Evolutionary conservation across 352 stramenopile genomes (phyloP).

Genomic region (Blastocystis sp.): DNA sequence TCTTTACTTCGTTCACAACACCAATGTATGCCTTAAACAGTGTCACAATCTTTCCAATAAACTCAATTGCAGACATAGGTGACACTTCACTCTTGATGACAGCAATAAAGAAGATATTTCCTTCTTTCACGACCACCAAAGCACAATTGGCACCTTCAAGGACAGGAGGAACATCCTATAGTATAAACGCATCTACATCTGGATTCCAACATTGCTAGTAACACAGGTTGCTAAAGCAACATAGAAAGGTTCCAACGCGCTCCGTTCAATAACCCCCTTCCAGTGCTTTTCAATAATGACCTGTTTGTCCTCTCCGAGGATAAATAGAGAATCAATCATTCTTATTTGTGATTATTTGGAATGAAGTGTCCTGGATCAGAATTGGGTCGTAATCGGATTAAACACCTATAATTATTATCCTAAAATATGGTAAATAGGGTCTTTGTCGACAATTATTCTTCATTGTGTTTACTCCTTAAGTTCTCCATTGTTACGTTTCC

Average conservation of each 20-base stretch:
- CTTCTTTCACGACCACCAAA: neutral
- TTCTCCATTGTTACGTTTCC: too few relatives aligned
- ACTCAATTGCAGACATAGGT: neutral
- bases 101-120: conserved; percentile 18
- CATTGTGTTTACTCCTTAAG: too few relatives aligned
- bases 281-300: conserved; percentile 49
- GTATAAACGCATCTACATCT: neutral
- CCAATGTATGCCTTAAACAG: conserved; percentile 6
- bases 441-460: too few relatives aligned
- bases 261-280: conserved; percentile 13
- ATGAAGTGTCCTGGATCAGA: neutral
- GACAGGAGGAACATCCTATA: conserved; percentile 26
- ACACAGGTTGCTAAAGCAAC: neutral
- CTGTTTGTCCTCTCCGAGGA: conserved; percentile 46
- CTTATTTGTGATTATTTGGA: neutral
- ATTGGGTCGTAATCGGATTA: neutral
- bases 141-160: conserved; percentile 1
- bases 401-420: too few relatives aligned
- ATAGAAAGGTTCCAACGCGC: conserved; percentile 10
- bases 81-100: neutral
- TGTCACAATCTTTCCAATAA: neutral
- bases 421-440: too few relatives aligned
- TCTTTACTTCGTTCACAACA: conserved; percentile 20
- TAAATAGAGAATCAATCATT: conserved; percentile 62
- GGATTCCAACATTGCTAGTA: conserved; percentile 2